A percentile compares a stretch with the other conserved stretches of the same genome.
Evolutionary conservation across 1,284 basidiomycete species (phyloP).

Genomic region (Rhodotorula sp.): DNA sequence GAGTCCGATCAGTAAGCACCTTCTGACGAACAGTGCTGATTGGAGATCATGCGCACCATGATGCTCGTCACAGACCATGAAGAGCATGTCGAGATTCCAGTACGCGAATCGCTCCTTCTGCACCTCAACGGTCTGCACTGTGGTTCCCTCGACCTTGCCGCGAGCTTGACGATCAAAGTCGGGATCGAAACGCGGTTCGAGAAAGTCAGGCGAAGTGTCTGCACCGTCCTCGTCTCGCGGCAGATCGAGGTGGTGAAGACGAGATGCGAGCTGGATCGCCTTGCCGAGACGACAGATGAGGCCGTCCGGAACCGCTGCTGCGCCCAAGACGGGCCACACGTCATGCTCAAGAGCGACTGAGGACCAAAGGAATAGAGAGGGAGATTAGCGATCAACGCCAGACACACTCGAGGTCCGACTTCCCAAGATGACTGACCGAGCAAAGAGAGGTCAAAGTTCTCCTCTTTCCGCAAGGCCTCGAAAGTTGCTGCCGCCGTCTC

Average conservation of each 20-base stretch:
- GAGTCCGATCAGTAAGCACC: not conserved
- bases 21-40: no score
- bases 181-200: slow-evolving; percentile 37
- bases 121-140: slow-evolving; percentile 58
- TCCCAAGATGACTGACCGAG: slow-evolving; percentile 51
- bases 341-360: slow-evolving; percentile 67
- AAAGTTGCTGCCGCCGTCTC: slow-evolving; percentile 46
- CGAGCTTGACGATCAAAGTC: slow-evolving; percentile 37
- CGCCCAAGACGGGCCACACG: slow-evolving; percentile 72
- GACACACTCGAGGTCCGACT: no score
- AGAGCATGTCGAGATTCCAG: slow-evolving; percentile 89
- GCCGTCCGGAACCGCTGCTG: slow-evolving; percentile 66
- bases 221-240: slow-evolving; percentile 13
- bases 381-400: not conserved
- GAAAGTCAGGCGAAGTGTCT: slow-evolving; percentile 6
- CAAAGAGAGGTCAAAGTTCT: slow-evolving; percentile 81
- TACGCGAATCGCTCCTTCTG: slow-evolving; percentile 82
- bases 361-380: slow-evolving; percentile 1
- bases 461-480: slow-evolving; percentile 71
- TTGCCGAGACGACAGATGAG: slow-evolving; percentile 69
- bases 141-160: slow-evolving; percentile 59
- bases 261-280: slow-evolving; percentile 71
- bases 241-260: slow-evolving; percentile 58
- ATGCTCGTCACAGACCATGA: slow-evolving; percentile 66
- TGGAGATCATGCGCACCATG: slow-evolving; percentile 26